A percentile compares a stretch with the other conserved stretches of the same genome.
Evolutionary conservation across 2,329 filamentous ascomycete species (phyloP).

Genomic region (Chaetomium sp.): DNA sequence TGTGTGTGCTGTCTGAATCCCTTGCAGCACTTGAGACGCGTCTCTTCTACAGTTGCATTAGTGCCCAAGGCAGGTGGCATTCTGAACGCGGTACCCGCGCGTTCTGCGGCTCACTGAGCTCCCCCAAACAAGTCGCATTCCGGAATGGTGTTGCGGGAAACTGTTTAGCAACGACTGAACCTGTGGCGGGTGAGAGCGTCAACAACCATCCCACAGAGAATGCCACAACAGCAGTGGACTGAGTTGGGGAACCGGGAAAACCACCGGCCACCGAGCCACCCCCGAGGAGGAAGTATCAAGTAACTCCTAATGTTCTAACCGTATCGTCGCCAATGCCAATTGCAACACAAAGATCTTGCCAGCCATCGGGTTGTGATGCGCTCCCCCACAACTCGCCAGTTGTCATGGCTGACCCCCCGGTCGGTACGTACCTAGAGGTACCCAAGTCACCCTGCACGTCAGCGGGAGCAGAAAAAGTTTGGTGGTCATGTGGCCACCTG

Average conservation of each 20-base stretch:
- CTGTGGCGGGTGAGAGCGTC: neutral
- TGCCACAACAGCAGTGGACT: neutral
- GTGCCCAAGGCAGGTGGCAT: conserved; percentile 4
- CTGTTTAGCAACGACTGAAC: neutral
- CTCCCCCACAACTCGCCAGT: neutral
- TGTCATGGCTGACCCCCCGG: neutral
- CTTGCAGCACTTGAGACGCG: conserved; percentile 8
- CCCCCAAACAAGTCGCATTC: neutral
- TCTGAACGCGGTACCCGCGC: neutral
- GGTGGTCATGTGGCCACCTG: conserved; percentile 23
- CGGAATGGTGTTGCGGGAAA: neutral
- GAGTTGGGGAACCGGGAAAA: neutral
- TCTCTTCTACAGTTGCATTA: conserved; percentile 13
- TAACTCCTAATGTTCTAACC: neutral
- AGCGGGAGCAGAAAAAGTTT: conserved; percentile 11
- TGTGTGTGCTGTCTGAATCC: conserved; percentile 4
- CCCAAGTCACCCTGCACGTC: conserved; percentile 6
- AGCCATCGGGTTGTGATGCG: neutral
- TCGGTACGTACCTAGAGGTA: neutral
- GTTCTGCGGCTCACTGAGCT: neutral
- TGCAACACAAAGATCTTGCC: neutral
- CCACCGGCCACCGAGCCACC: neutral
- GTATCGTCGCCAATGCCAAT: neutral
- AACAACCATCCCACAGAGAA: neutral
- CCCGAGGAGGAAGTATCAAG: neutral